Conservation (phyloP, 2,329 filamentous ascomycete genomes). For the Pseudovirgaria hyperparasitica region DNA sequence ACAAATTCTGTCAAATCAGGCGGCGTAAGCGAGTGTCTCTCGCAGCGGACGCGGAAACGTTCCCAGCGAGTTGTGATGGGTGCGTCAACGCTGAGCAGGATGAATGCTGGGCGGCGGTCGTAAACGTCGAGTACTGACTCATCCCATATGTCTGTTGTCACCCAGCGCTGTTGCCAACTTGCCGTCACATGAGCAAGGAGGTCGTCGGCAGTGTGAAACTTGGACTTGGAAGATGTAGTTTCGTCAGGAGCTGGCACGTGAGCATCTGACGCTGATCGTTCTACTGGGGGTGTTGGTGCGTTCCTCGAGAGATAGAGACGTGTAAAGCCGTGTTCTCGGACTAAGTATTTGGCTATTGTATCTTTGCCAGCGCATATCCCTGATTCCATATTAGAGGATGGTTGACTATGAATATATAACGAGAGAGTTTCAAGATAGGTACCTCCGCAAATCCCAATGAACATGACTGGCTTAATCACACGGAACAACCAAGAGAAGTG, state of each 20-base stretch:
- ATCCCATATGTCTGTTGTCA: conserved; percentile 71
- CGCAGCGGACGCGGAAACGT: conserved; percentile 51
- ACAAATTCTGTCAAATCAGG: conserved; percentile 48
- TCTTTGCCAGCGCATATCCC: conserved; percentile 90
- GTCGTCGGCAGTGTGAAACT: conserved; percentile 42
- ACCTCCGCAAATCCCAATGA: conserved; percentile 68
- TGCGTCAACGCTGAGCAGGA: conserved; percentile 83
- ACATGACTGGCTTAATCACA: conserved; percentile 39
- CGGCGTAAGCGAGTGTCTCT: conserved; percentile 23
- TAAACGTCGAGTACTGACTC: conserved; percentile 63
- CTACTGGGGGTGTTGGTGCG: conserved; percentile 24
- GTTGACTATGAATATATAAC: no score
- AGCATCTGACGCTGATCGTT: conserved; percentile 28
- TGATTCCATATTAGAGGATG: conserved; percentile 25
- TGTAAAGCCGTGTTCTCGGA: conserved; percentile 71
- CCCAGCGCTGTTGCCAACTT: conserved; percentile 72
- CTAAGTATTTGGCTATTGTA: conserved; percentile 77
- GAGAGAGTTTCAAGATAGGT: conserved; percentile 13
- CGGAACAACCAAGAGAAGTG: no score
- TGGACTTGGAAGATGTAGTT: conserved; percentile 24
- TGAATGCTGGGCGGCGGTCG: conserved; percentile 74
- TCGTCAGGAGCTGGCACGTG: conserved; percentile 20
- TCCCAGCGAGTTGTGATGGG: conserved; percentile 75
- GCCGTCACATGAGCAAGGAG: conserved; percentile 78
- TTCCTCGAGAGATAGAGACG: conserved; percentile 48